Base-by-base conservation (phyloP, 2,329 filamentous ascomycete species). In the Nothophoma quercina region DNA sequence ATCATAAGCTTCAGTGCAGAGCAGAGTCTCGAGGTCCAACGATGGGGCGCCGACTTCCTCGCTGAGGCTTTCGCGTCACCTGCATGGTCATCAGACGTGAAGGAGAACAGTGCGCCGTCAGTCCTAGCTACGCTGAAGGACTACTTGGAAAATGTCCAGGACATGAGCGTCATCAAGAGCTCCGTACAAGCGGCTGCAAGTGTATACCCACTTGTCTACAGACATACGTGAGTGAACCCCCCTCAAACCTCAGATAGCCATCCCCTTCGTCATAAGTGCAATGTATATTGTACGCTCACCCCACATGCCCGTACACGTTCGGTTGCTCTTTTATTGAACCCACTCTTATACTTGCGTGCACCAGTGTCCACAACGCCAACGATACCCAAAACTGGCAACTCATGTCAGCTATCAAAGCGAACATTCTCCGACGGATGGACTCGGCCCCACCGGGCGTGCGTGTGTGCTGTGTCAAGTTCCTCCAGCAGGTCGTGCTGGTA, bases 381-480 rank as follows among this genome's bases (percentile, higher is more conserved):
- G 91, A 98, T 71, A 82, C 80, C 32, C 82, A 88, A 51, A 86
- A 88, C 36, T 99, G 95, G 95, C 89, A 95, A 70, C 86, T 88
- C 60, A 96, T 98, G 85, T 83, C 86, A 46, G 84, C 87, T 9
- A 93, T 98, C 76, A 99, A 99, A 79, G 86, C 89, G 48, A 89
- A 88, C 65, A 95, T 99, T 62, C 76, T 99, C 55, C 86, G 85
- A 54, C 86, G 95, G 68, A 97, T 96, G 93, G 93, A 97, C 64
- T 84, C 81, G 34, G 88, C 90, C 15, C 79, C 85, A 12, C 83
- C 88, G 10, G 88, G 91, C 2, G 85, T 98, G 58, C 88, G 88
- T 65, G 88, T 98, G 73, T 96, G 92, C 80, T 98, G 95, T 78
- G 88, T 98, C 82, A 99, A 99, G 76, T 99, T 99, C 74, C 88